Percentiles rank a stretch among this genome's conserved stretches.
These are phyloP conservation scores for Spizellomyces sp. DNA, from an alignment of 192 early-diverging fungal genomes.

Conservation along the genomic window DNA sequence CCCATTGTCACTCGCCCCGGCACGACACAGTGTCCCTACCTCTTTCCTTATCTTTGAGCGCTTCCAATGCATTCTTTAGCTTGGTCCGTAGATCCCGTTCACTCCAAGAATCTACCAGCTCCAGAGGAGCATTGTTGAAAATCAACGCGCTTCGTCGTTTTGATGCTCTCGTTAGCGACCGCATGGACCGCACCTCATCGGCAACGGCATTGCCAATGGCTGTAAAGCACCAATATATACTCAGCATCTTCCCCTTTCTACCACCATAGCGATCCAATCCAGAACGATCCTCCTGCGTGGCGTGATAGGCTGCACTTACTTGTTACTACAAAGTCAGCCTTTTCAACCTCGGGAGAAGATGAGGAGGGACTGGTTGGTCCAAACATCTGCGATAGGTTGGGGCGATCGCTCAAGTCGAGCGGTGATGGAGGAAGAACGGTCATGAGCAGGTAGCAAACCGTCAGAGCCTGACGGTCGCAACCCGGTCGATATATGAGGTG, in stretches of 20 bases:
- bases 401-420: no score
- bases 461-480: no score
- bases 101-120: conserved; percentile 7
- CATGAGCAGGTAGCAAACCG: no score
- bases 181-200: conserved; percentile 10
- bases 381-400: no score
- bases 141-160: conserved; percentile 10
- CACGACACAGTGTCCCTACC: background rate
- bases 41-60: conserved; percentile 33
- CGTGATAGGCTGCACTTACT: background rate
- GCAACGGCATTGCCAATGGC: conserved; percentile 12
- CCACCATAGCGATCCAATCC: background rate
- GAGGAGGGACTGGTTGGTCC: background rate
- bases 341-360: background rate
- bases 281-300: background rate
- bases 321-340: background rate
- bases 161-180: conserved; percentile 1
- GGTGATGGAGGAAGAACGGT: no score
- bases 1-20: no score
- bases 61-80: conserved; percentile 20
- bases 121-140: conserved; percentile 2
- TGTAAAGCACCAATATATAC: background rate
- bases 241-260: background rate
- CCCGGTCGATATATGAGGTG: no score
- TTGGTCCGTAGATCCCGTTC: conserved; percentile 16